Evolutionary conservation across 148 eudicot species (phyloP), one percentile per base, ranked within the genome.

Genomic region (Hydrangea macrophylla): DNA sequence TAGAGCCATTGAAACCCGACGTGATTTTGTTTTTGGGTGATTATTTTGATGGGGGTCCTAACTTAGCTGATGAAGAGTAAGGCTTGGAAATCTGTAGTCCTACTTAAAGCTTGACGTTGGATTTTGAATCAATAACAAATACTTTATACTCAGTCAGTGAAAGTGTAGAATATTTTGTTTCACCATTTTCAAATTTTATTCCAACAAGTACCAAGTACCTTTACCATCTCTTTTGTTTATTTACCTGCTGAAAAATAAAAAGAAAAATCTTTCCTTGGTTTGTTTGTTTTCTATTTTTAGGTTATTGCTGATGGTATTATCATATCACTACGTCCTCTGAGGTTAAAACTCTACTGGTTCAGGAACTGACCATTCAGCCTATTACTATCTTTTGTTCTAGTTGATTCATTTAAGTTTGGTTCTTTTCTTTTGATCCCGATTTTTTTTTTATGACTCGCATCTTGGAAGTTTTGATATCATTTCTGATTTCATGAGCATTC

Each of bases 31-130:
- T 88, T 76, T 64, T 93, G 76, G 98, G 98, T 55, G 98, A 93
- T 78, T 84, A 88, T 77, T 90, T 93, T 67, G 95, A 93, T 78
- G 98, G 98, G 20, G 97, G 98, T 1, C 83, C 79, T 22, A 25
- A 58, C 31, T 68, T 93, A 73, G 77, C 92, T 54, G 76, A 88
- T 68, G 79, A 88, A 68, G 95, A 93, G 98, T 93, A 85, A 88
- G 96, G 48, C 78, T 8, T 70, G 13, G 31, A 28, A 15, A 59
- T 25, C 51, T 64, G 22, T 53, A 58, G 0, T 69, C 65, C 22
- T 72, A 32, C 22, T 59, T 9, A 42, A 31, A 59, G 26, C 35
- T 42, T 60, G 8, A 60, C n/a, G 20, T 23, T 11, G 5, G 17
- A 6, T 67, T 35, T 5, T 54, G 8, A 67, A 24, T 32, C 17